Base-by-base conservation (phyloP, 352 stramenopile genomes). In the Nothophytophthora sp. region DNA sequence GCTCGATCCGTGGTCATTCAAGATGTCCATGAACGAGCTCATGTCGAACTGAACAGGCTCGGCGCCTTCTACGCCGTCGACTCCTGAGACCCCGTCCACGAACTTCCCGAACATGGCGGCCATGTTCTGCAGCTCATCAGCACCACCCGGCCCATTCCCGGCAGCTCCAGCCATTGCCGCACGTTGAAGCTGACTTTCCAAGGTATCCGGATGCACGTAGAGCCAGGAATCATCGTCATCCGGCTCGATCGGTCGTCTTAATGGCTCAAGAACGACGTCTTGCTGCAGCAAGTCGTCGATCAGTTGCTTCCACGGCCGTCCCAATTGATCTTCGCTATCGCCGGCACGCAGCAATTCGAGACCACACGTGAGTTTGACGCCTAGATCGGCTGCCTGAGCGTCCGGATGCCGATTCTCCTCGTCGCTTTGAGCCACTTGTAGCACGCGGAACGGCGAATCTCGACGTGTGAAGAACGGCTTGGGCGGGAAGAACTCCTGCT, bases 201-300 rank as follows among this genome's bases (percentile, higher is more conserved):
- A 47, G 11, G 69, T 77, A 30, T 95, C 80, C 0, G 84, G 84
- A 5, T 88, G 72, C 40, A 95, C 54, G 23, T 89, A 86, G 47
- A 95, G 34, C 84, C 84, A 95, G 36, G 73, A 70, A n/a, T 92
- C 73, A 22, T 90, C 76, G 45, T 95, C 84, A 18, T 89, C 76
- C 11, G 57, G 41, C 12, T 49, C 39, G 51, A 43, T 52, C 13
- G 36, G 49, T 27, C 24, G 56, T 28, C 18, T 41, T 11, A 11
- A 53, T 10, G 51, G 23, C 25, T 50, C 37, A 1, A n/a, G 8
- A 8, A 29, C 20, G 13, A 0, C 36, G 2, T 45, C 4, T 12
- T 54, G 43, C 15, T 52, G 46, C 11, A 79, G 24, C 0, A 46
- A 28, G 15, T 70, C 53, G 8, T 86, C 70, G 0, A 94, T 75